These are phyloP conservation scores for Candida fluviatilis DNA, from an alignment of 805 yeast species.

Conservation along the genomic window DNA sequence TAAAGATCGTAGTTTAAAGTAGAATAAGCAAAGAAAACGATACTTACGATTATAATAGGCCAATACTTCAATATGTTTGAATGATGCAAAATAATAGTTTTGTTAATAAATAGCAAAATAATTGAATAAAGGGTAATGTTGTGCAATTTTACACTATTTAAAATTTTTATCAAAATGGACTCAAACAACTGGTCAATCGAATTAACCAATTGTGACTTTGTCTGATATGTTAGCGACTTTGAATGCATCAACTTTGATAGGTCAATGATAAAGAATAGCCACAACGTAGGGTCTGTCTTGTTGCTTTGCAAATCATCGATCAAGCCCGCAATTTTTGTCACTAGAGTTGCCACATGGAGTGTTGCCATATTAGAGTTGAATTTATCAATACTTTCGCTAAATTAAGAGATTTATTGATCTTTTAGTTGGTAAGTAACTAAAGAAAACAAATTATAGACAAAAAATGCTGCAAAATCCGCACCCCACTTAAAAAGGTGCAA, in stretches of 20 bases:
- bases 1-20: neutral
- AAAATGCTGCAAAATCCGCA: neutral
- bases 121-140: neutral
- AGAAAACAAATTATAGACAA: neutral
- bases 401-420: too few relatives aligned
- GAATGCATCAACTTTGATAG: neutral
- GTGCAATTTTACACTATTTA: neutral
- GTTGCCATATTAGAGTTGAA: neutral
- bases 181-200: neutral
- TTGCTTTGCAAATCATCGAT: neutral
- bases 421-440: too few relatives aligned
- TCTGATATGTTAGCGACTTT: neutral
- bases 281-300: neutral
- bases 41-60: conserved; percentile 8
- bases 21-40: too few relatives aligned
- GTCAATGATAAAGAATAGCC: neutral
- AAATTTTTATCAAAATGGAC: neutral
- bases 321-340: neutral
- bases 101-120: conserved; percentile 3
- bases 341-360: neutral
- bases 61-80: conserved; percentile 5
- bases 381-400: too few relatives aligned
- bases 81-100: neutral
- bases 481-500: too few relatives aligned
- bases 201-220: neutral